These are phyloP conservation scores for Leccinum subatratum DNA, from an alignment of 1,284 basidiomycete species.

Conservation along the genomic window DNA sequence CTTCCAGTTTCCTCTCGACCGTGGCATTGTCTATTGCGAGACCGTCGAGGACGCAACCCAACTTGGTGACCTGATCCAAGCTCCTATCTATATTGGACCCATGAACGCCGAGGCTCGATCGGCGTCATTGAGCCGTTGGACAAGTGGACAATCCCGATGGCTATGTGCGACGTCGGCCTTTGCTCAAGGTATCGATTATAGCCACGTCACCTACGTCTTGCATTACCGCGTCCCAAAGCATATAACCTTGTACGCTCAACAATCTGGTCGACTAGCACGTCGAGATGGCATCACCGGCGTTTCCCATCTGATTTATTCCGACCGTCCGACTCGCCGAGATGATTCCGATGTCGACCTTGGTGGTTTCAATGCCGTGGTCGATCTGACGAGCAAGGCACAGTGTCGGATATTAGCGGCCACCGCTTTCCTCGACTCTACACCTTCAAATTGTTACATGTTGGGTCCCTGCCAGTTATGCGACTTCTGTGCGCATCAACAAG, in stretches of 20 bases:
- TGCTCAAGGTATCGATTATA: constrained; percentile 11
- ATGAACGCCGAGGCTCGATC: constrained; percentile 1
- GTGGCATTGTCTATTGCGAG: constrained; percentile 6
- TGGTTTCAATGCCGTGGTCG: constrained; percentile 3
- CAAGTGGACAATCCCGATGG: constrained; percentile 1
- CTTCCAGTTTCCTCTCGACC: not conserved
- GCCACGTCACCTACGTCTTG: constrained; percentile 10
- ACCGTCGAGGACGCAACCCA: constrained; percentile 2
- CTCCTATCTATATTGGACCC: constrained; percentile 3
- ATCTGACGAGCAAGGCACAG: constrained; percentile 1
- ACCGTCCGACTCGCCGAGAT: not conserved
- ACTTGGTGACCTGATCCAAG: not conserved
- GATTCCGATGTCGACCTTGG: not conserved
- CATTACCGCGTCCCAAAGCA: constrained; percentile 9
- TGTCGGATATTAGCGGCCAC: not conserved
- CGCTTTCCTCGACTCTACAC: not conserved
- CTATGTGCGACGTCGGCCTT: constrained; percentile 6
- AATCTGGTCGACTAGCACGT: constrained; percentile 6
- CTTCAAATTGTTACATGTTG: constrained; percentile 1
- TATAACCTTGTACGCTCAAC: constrained; percentile 8
- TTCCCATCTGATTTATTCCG: constrained; percentile 4
- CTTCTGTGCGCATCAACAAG: constrained; percentile 1
- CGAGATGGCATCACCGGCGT: not conserved
- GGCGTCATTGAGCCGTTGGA: not conserved
- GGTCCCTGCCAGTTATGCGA: not conserved